Evolutionary conservation across 2,329 filamentous ascomycete species (phyloP), one percentile per base, ranked within the genome.

Genomic region (Colletotrichum sp.): DNA sequence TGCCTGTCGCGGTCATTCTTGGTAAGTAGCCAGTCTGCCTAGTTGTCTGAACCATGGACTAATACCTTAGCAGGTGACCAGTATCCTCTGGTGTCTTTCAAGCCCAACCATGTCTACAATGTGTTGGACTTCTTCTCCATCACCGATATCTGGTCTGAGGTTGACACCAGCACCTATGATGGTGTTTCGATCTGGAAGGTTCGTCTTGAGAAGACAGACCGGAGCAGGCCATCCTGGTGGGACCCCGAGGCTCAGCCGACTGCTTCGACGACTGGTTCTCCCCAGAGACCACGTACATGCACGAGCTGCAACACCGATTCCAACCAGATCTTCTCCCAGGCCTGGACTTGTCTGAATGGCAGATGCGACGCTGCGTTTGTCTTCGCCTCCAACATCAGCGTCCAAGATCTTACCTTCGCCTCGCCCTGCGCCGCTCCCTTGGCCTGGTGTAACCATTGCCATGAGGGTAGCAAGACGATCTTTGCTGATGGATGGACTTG

Each of bases 81-180:
- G 67, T 90, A 91, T 75, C 79, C 80, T 5, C 79, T 86, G 27
- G 84, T 88, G 21, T 84, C 86, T 0, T 86, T 86, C 2, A 83
- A 85, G 31, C 83, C 92, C 9, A 88, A 89, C 0, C 86, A 92
- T 71, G 83, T 87, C 1, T 95, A 92, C 77, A 91, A 89, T 69
- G 90, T 95, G 0, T 84, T 95, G 55, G 92, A 87, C n/a, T 91
- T 87, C 80, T 95, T 94, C 79, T 90, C 91, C 63, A 84, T 94
- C 15, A 93, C 92, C 0, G 85, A 93, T 63, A 85, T 95, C 0
- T 96, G 93, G 93, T 85, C 83, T 13, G 93, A 96, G 77, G 87
- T 86, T 73, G 83, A 83, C 15, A 55, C 59, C 6, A 75, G 82
- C 1, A 68, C 54, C n/a, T 15, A 29, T 11, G 80, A 84, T 2